Base-by-base conservation (phyloP, 2,329 filamentous ascomycete genomes). In the Curvularia eragrostidis region DNA sequence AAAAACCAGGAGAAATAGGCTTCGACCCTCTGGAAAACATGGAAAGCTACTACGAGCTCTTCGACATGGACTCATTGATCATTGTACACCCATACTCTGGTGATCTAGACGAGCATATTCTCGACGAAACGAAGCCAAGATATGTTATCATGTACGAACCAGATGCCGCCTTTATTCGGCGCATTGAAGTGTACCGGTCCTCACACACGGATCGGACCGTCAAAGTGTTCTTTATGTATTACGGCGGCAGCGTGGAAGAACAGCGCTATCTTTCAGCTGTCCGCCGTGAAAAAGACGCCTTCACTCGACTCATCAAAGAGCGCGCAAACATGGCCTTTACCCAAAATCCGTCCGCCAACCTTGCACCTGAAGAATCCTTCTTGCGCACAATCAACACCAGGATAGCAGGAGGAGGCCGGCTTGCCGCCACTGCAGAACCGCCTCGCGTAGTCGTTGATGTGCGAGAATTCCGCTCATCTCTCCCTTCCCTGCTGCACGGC, bases 91-190 rank as follows among this genome's bases (percentile, higher is more conserved):
- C 95, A 1, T 99, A 97, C 74, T 93, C 97, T 58, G 93, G 93
- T 10, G 95, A 98, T 73, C 90, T 94, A 80, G 95, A 99, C 75
- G 95, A 98, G 73, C 91, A 96, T 74, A 85, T 98, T n/a, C 84
- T 99, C 1, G 94, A 99, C 75, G 95, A 99, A 77, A 84, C 95
- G 56, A 93, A 91, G 71, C 95, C 95, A 32, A 88, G 91, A 59
- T 97, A 97, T 76, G 92, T 99, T 58, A 90, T 99, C 79, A 98
- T 99, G 95, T 99, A 97, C 77, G 95, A 98, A 74, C 94, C 95
- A 1, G 93, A 98, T 65, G 88, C 94, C 3, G 89, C 94, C 3
- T 99, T 99, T 75, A 97, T 98, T 70, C 88, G 95, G 13, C 85
- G 94, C 36, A 90, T 99, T 19, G 95, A 99, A 75, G 93, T 98